Evolutionary conservation across 805 yeast genomes (phyloP).

Genomic region (Komagataella populi): DNA sequence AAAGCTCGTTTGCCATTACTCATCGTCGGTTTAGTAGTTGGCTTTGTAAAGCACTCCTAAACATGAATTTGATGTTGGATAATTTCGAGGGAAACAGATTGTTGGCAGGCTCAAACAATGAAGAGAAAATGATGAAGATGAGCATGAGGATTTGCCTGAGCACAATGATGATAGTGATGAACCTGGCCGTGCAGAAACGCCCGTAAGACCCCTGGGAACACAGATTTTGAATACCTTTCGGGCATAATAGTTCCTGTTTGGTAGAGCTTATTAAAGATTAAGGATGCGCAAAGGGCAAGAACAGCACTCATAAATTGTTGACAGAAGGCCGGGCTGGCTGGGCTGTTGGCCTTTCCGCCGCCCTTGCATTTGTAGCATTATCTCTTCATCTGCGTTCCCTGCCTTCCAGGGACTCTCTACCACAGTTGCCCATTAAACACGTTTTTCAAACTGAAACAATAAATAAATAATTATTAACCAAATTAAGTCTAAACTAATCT

Average conservation of each 20-base stretch:
- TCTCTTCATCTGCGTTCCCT: too few relatives aligned
- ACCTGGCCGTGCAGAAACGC: constrained; percentile 33
- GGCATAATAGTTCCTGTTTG: constrained; percentile 12
- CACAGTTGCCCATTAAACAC: too few relatives aligned
- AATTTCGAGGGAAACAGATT: neutral
- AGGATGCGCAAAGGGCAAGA: neutral
- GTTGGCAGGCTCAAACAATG: constrained; percentile 1
- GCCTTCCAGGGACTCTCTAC: too few relatives aligned
- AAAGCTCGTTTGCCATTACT: neutral
- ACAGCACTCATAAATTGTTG: neutral
- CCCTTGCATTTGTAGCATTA: too few relatives aligned
- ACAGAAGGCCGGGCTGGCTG: neutral
- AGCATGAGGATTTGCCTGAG: constrained; percentile 17
- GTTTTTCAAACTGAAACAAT: neutral
- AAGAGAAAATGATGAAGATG: constrained; percentile 7
- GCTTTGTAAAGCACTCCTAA: neutral
- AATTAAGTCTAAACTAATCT: neutral
- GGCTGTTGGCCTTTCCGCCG: too few relatives aligned
- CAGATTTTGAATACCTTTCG: constrained; percentile 51
- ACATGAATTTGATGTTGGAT: neutral
- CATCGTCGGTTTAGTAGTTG: neutral
- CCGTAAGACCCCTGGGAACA: constrained; percentile 44
- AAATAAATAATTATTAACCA: neutral
- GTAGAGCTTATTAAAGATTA: neutral
- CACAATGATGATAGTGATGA: constrained; percentile 17